A percentile compares a stretch with the other conserved stretches of the same genome.
Evolutionary conservation across 2,329 filamentous ascomycete species (phyloP).

Genomic region (Exophiala sp.): DNA sequence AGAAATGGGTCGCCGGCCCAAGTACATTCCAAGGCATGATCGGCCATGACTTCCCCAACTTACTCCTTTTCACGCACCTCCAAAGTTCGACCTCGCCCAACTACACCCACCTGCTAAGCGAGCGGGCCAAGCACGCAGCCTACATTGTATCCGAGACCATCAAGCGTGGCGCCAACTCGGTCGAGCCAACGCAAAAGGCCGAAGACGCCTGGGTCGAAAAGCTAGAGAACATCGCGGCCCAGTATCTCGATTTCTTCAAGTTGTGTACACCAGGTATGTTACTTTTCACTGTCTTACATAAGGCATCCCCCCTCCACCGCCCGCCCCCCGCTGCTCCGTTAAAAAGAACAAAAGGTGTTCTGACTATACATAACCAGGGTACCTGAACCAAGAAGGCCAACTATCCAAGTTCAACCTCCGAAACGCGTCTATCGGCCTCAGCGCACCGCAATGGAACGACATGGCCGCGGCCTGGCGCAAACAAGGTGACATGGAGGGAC

Average conservation of each 20-base stretch:
- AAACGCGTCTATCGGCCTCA: too few relatives aligned
- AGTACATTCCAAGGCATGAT: slow-evolving; percentile 22
- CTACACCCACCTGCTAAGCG: slow-evolving; percentile 22
- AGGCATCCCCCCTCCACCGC: too few relatives aligned
- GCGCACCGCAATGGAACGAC: too few relatives aligned
- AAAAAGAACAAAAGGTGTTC: too few relatives aligned
- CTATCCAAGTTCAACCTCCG: too few relatives aligned
- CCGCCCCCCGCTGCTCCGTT: too few relatives aligned
- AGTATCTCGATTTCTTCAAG: slow-evolving; percentile 12
- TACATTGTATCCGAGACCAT: slow-evolving; percentile 17
- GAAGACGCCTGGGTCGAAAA: slow-evolving; percentile 21
- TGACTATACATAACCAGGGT: too few relatives aligned
- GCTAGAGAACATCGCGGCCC: slow-evolving; percentile 9
- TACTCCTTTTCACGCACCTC: slow-evolving; percentile 20
- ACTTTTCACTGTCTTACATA: too few relatives aligned
- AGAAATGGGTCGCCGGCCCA: slow-evolving; percentile 29
- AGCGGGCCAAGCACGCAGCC: slow-evolving; percentile 19
- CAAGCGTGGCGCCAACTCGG: slow-evolving; percentile 11
- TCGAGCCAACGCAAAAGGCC: slow-evolving; percentile 20
- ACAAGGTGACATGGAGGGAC: too few relatives aligned
- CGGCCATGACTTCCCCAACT: slow-evolving; percentile 21
- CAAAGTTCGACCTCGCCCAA: slow-evolving; percentile 22
- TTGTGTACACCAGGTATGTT: slow-evolving; percentile 23
- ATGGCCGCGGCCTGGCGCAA: too few relatives aligned
- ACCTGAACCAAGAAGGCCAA: too few relatives aligned